Base-by-base conservation (phyloP, 495 filamentous ascomycete genomes). In the Annulohypoxylon maeteangense region DNA sequence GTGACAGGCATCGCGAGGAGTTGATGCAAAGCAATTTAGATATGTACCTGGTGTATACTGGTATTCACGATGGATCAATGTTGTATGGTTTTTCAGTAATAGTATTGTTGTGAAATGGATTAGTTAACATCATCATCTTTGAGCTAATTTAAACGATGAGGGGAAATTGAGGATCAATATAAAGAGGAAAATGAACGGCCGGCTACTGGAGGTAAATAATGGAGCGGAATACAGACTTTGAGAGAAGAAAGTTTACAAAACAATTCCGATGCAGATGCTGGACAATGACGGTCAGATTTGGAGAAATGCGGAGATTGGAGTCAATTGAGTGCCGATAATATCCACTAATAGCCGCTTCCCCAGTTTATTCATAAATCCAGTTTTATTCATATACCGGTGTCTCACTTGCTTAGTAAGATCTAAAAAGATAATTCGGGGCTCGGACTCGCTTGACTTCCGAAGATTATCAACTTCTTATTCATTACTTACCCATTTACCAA, bases 1-100 rank as follows among this genome's bases (percentile, higher is more conserved):
- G 84, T 89, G 75, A 80, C 84, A 70, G 84, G 90, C 90, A 85
- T 91, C 74, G 11, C 84, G 74, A 68, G 51, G 14, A 18, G 11
- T 62, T 14, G 6, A 34, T 4, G 3, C 16, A 6, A 6, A 16
- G 3, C 5, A 25, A 20, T 38, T 38, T 1, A 22, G 44, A n/a
- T n/a, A n/a, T n/a, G n/a, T n/a, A n/a, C n/a, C n/a, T n/a, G n/a
- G n/a, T n/a, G n/a, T n/a, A n/a, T n/a, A n/a, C n/a, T n/a, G n/a
- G n/a, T 18, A 29, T 42, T 67, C 47, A 67, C 18, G 58, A 45
- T 65, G 55, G 36, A n/a, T 65, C 59, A 45, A 22, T 54, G 42
- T 54, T 36, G 14, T 44, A 51, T 22, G 7, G 4, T 34, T 34
- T 16, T 50, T 23, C 23, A 16, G 42, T 8, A 16, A 50, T 8